Percentiles rank a stretch among this genome's conserved stretches.
phyloP scores from a whole-genome alignment of 805 yeast species.

The Candida ascalaphidarum region DNA sequence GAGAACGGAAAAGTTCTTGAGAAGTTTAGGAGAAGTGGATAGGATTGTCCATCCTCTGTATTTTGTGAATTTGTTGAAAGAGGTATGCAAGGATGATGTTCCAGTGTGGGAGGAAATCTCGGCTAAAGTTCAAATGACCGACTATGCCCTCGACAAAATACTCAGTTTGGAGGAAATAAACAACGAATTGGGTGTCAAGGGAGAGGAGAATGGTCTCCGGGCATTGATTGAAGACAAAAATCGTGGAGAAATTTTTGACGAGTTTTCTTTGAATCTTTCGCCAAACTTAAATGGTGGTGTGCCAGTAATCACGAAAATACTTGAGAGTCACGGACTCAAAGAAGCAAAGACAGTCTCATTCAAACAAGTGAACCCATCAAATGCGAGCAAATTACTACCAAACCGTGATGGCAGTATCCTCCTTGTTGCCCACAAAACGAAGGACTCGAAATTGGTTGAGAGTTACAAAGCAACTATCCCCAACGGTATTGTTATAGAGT shows the following conservation, averaged over 20 bases:
- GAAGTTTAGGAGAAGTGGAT: slow-evolving; percentile 52
- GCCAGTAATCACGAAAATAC: slow-evolving; percentile 45
- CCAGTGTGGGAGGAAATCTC: slow-evolving; percentile 7
- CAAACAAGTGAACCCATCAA: slow-evolving; percentile 9
- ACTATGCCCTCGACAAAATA: slow-evolving; percentile 28
- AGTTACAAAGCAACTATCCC: slow-evolving; percentile 8
- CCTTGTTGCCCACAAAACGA: slow-evolving; percentile 22
- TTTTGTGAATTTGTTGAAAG: slow-evolving; percentile 29
- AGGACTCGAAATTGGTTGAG: slow-evolving; percentile 25
- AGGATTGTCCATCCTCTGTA: slow-evolving; percentile 49
- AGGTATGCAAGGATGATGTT: slow-evolving; percentile 3
- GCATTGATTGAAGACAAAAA: slow-evolving; percentile 7
- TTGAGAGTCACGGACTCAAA: slow-evolving; percentile 52
- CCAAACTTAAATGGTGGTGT: slow-evolving; percentile 53
- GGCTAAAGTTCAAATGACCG: slow-evolving; percentile 15
- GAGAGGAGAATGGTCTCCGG: slow-evolving; percentile 11
- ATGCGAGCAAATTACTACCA: slow-evolving; percentile 8
- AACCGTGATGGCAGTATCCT: slow-evolving; percentile 9
- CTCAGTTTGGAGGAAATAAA: slow-evolving; percentile 21
- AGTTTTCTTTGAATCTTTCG: slow-evolving; percentile 46
- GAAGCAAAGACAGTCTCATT: slow-evolving; percentile 15
- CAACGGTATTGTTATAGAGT: slow-evolving; percentile 37
- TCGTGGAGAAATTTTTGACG: slow-evolving; percentile 36
- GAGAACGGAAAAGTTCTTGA: slow-evolving; percentile 81
- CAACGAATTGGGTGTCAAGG: slow-evolving; percentile 14